phyloP scores from a whole-genome alignment of 768 basidiomycete species.

The Trametes villosa region DNA sequence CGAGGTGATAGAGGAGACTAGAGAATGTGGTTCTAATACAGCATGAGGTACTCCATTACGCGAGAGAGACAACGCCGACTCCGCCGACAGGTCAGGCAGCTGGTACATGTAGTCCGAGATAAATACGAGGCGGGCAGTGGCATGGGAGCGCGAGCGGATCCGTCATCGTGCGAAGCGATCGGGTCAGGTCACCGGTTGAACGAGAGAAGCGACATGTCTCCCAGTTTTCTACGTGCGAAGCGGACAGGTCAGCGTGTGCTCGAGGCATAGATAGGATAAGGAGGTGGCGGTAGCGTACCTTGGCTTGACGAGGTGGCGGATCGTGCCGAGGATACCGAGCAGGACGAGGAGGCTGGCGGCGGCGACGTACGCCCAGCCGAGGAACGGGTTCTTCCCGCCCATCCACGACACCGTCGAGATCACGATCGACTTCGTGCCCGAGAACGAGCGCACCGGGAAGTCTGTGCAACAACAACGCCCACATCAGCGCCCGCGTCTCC shows the following conservation, averaged over 20 bases:
- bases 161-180: neutral
- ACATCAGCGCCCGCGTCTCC: neutral
- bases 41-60: slow-evolving; percentile 27
- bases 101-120: slow-evolving; percentile 27
- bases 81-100: slow-evolving; percentile 21
- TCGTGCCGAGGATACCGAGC: slow-evolving; percentile 86
- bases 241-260: neutral
- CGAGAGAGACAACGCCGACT: slow-evolving; percentile 10
- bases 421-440: slow-evolving; percentile 95
- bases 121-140: slow-evolving; percentile 16
- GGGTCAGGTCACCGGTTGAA: slow-evolving; percentile 66
- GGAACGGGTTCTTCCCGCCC: slow-evolving; percentile 97
- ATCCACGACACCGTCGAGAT: slow-evolving; percentile 99
- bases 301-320: slow-evolving; percentile 90
- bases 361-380: slow-evolving; percentile 97
- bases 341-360: slow-evolving; percentile 86
- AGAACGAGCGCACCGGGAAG: slow-evolving; percentile 89
- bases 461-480: slow-evolving; percentile 58
- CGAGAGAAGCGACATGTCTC: slow-evolving; percentile 85
- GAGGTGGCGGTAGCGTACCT: slow-evolving; percentile 52
- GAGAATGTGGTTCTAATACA: slow-evolving; percentile 25
- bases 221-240: slow-evolving; percentile 60
- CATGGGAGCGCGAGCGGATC: neutral
- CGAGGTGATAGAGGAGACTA: neutral
- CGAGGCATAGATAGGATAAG: neutral